Evolutionary conservation across 2,329 filamentous ascomycete species (phyloP).

Genomic region (Pseudogymnoascus sp.): DNA sequence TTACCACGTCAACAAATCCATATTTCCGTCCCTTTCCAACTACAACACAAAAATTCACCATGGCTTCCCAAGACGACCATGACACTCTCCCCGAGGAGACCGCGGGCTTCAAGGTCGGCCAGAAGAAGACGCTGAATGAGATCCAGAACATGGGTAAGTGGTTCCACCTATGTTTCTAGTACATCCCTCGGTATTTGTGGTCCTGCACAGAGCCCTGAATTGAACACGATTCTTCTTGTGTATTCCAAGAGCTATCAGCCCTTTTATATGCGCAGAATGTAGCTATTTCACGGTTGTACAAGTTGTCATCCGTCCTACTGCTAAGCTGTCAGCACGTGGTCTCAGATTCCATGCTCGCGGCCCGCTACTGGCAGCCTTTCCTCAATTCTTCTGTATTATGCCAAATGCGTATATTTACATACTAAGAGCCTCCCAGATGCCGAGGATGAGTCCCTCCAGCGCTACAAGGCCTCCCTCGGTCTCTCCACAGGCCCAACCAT

Average conservation of each 20-base stretch:
- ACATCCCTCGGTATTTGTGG: constrained; percentile 6
- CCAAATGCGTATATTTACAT: not conserved
- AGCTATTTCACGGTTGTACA: constrained; percentile 2
- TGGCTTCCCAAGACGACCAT: constrained; percentile 64
- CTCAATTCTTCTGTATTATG: not conserved
- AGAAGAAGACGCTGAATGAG: constrained; percentile 96
- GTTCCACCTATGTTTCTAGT: constrained; percentile 11
- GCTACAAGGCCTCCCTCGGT: constrained; percentile 95
- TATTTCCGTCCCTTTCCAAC: constrained; percentile 10
- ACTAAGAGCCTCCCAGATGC: constrained; percentile 34
- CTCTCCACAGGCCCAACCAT: constrained; percentile 66
- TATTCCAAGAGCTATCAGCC: not conserved
- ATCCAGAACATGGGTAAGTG: constrained; percentile 85
- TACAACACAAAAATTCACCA: constrained; percentile 32
- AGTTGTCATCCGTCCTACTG: not conserved
- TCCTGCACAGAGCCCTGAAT: not conserved
- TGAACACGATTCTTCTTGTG: not conserved
- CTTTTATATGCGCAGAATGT: constrained; percentile 7
- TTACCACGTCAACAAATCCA: constrained; percentile 9
- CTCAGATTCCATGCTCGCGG: not conserved
- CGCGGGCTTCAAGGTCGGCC: constrained; percentile 94
- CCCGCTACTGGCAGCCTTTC: not conserved
- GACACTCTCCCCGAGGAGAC: constrained; percentile 83
- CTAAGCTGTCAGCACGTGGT: not conserved
- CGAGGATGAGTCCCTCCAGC: constrained; percentile 87